Percentiles rank a stretch among this genome's conserved stretches.
Evolutionary conservation across 164 flowering plant species (phyloP).

Genomic region (Kingdonia uniflora): DNA sequence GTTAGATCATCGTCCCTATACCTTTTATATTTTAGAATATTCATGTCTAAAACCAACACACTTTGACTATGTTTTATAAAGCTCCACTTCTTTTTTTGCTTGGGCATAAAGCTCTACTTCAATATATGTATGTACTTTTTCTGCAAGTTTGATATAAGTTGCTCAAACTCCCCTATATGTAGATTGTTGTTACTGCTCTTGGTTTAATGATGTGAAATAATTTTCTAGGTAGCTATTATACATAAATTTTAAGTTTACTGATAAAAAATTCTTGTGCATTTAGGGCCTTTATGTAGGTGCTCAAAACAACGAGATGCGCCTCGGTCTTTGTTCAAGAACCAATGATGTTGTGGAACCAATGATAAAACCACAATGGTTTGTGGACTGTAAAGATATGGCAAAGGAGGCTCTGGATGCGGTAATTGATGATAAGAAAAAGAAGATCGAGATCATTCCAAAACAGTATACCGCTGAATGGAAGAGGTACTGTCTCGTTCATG

Average conservation of each 20-base stretch:
- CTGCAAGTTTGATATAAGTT: no score
- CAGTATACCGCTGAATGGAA: constrained; percentile 90
- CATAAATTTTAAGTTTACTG: neutral
- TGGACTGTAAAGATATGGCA: constrained; percentile 62
- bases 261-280: constrained; percentile 2
- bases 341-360: constrained; percentile 91
- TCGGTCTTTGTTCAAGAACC: constrained; percentile 89
- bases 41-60: no score
- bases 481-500: constrained; percentile 34
- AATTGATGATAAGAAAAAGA: constrained; percentile 37
- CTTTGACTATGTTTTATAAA: no score
- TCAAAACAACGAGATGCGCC: constrained; percentile 84
- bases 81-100: no score
- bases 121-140: no score
- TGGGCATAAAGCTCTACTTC: no score
- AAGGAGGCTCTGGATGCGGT: constrained; percentile 82
- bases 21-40: no score
- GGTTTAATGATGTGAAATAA: no score
- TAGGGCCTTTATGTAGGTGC: constrained; percentile 78
- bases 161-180: neutral
- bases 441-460: constrained; percentile 75
- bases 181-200: no score
- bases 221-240: neutral
- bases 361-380: constrained; percentile 97
- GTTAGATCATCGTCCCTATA: no score